Evolutionary conservation across 352 stramenopile species (phyloP), one percentile per base, ranked within the genome.

Genomic region (Globisporangium cystogenes): DNA sequence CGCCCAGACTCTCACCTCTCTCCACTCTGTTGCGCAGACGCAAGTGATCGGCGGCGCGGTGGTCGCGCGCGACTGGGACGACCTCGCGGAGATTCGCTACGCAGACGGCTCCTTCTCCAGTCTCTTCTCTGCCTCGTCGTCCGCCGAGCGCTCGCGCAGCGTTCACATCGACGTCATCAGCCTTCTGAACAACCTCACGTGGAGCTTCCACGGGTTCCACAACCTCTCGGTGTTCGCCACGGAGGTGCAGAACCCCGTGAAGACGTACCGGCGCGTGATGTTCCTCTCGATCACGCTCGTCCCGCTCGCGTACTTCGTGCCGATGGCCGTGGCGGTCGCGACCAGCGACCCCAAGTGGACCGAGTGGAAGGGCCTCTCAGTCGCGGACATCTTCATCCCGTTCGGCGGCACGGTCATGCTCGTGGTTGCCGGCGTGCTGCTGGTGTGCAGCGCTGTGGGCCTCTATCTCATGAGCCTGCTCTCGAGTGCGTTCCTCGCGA

Each of bases 191-290:
- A 57, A 57, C 4, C 52, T 87, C 15, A 68, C 80, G 18, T 84
- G 71, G 71, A 68, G 66, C 61, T 87, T 69, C 53, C 77, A 74
- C 46, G 76, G 73, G 11, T 83, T 80, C 53, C 62, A 71, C 45
- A 85, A 84, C 33, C 37, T 87, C 27, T 79, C 73, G 7, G 67
- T 82, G 24, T 76, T 82, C 40, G 71, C 61, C 11, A 67, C 64
- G 14, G 72, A 66, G 39, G 73, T 87, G 43, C 44, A 60, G 12
- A 39, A 81, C 12, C 71, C 73, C 0, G 39, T 55, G 23, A 45
- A 24, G 1, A 74, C 66, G 20, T 87, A 79, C 55, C 56, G 63
- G 4, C 64, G 64, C 7, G 70, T 85, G 27, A 64, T 83, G 60
- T 62, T 73, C 24, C 44, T 75, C 36, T 67, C 69, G 7, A 56